These are phyloP conservation scores for Salvia hispanica DNA, from an alignment of 257 asterid genomes.

Conservation along the genomic window DNA sequence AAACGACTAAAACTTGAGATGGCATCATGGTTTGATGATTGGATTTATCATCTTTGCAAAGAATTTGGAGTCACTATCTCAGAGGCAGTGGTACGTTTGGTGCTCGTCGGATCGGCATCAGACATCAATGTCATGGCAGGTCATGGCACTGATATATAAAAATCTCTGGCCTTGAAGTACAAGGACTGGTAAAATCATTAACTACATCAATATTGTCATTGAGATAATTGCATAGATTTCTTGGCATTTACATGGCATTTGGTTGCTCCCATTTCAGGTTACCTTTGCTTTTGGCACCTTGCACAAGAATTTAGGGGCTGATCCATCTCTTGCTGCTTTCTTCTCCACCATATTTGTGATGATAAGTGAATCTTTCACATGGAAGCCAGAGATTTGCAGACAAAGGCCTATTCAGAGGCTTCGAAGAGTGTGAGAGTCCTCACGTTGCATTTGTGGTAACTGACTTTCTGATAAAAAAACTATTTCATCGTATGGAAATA, in stretches of 20 bases:
- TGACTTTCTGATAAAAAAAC: slow-evolving; percentile 45
- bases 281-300: slow-evolving; percentile 58
- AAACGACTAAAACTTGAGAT: slow-evolving; percentile 44
- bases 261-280: slow-evolving; percentile 82
- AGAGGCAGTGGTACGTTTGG: slow-evolving; percentile 92
- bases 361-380: slow-evolving; percentile 67
- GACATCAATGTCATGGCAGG: slow-evolving; percentile 72
- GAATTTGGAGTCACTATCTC: slow-evolving; percentile 75
- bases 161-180: slow-evolving; percentile 50
- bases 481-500: slow-evolving; percentile 57
- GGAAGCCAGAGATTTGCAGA: slow-evolving; percentile 78
- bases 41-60: slow-evolving; percentile 77
- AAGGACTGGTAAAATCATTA: slow-evolving; percentile 59
- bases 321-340: slow-evolving; percentile 74
- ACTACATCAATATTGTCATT: slow-evolving; percentile 71
- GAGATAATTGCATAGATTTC: slow-evolving; percentile 86
- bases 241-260: slow-evolving; percentile 72
- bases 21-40: slow-evolving; percentile 63
- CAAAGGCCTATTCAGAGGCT: slow-evolving; percentile 72
- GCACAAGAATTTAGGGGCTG: slow-evolving; percentile 67
- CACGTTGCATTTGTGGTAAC: slow-evolving; percentile 83
- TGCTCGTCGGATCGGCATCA: slow-evolving; percentile 69
- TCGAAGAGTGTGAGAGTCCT: slow-evolving; percentile 74
- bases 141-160: slow-evolving; percentile 71
- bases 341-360: slow-evolving; percentile 59